Evolutionary conservation across 257 asterid species (phyloP), one percentile per base, ranked within the genome.

Genomic region (Plantago elongata): DNA sequence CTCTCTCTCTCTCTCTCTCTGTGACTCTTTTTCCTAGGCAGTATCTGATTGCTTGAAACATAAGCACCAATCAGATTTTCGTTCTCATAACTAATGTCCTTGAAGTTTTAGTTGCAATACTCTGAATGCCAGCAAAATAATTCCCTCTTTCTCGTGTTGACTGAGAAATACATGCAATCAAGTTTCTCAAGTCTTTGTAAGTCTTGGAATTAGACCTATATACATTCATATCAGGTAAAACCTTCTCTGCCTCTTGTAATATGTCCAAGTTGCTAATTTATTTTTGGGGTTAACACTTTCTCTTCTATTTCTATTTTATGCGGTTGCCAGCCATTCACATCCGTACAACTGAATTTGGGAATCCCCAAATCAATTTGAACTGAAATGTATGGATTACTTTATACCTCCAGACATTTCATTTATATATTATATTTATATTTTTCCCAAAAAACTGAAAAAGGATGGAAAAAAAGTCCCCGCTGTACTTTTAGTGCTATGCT

Each of bases 1-100:
- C 56, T n/a, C n/a, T 57, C 29, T n/a, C 49, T 63, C n/a, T 40
- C 50, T 68, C 22, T 56, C 30, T 52, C 56, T n/a, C n/a, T 57
- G 17, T 15, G 27, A 17, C 15, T 18, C 38, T 61, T 22, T 44
- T 52, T 16, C 45, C 37, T 13, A 9, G 46, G 14, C 10, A 50
- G 42, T 29, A 67, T 60, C 46, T 40, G 5, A 22, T 45, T 44
- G 50, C 49, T 48, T 55, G 52, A 48, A 17, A 67, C 51, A 13
- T n/a, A 60, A 9, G 44, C 43, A 51, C 38, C 55, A 45, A 15
- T 2, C 34, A 45, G 14, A 22, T 22, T 22, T 22, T 22, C 2
- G 27, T 22, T 22, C 27, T 22, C 27, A 22, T 22, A 22, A 22
- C 27, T 22, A 22, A 22, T 22, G 27, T 22, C 27, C 27, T 22